Conservation (phyloP, 345 rosid species). For the Pelargonium nanum region DNA sequence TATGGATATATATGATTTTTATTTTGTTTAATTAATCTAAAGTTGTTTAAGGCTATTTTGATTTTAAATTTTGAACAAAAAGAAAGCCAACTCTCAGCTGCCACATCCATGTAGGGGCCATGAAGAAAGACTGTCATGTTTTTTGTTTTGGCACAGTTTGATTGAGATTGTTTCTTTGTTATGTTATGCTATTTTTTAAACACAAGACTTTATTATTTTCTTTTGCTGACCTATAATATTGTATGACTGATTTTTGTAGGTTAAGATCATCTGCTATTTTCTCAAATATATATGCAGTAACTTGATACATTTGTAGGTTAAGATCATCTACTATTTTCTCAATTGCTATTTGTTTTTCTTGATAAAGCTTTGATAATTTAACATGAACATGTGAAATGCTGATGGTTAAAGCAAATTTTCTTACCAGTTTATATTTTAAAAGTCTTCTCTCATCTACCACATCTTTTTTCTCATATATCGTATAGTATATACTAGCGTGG, state of each 20-base stretch:
- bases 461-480: no score
- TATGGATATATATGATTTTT: no score
- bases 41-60: background rate
- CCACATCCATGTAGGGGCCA: background rate
- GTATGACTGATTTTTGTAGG: no score
- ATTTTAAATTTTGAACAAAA: background rate
- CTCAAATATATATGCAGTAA: background rate
- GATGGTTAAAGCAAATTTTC: no score
- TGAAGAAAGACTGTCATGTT: conserved; percentile 11
- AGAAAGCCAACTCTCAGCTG: background rate
- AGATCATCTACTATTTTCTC: background rate
- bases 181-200: conserved; percentile 16
- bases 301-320: background rate
- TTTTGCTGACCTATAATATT: background rate
- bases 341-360: background rate
- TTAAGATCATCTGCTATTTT: conserved; percentile 5
- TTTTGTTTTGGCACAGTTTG: conserved; percentile 41
- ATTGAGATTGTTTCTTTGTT: conserved; percentile 13
- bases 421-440: no score
- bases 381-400: background rate
- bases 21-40: no score
- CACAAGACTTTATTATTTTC: conserved; percentile 2
- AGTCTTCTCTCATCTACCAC: no score
- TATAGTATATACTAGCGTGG: no score
- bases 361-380: background rate